Conservation (phyloP, 257 asterid species). For the Nicotiana obtusifolia region DNA sequence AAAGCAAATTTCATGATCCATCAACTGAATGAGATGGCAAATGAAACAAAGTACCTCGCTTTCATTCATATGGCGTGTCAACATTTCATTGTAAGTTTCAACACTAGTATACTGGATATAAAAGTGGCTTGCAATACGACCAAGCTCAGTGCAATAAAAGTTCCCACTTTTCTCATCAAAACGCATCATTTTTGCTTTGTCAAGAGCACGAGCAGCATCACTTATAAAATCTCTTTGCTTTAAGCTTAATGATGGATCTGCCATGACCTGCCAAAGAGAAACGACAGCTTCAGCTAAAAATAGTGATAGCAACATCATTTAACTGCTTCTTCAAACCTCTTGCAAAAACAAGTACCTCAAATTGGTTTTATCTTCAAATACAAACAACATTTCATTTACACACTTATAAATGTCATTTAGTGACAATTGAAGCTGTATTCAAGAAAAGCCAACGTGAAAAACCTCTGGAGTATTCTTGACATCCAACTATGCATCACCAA, state of each 20-base stretch:
- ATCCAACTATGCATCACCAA: neutral
- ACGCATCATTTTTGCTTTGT: slow-evolving; percentile 99
- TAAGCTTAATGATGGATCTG: slow-evolving; percentile 85
- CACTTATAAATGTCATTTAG: neutral
- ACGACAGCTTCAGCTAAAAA: slow-evolving; percentile 12
- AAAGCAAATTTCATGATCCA: neutral
- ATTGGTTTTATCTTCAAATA: neutral
- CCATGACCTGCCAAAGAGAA: slow-evolving; percentile 58
- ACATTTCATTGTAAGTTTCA: slow-evolving; percentile 86
- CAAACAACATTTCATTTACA: neutral
- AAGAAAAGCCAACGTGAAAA: neutral
- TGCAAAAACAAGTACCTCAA: neutral
- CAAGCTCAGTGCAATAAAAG: slow-evolving; percentile 96
- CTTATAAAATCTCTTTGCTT: slow-evolving; percentile 87
- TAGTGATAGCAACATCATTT: neutral
- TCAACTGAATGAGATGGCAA: slow-evolving; percentile 1
- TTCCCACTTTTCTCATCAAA: slow-evolving; percentile 99
- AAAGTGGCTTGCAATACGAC: slow-evolving; percentile 98
- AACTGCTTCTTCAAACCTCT: neutral
- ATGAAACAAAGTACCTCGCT: slow-evolving; percentile 61
- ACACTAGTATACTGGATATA: slow-evolving; percentile 96
- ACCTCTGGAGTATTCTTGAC: neutral
- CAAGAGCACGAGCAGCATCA: slow-evolving; percentile 97
- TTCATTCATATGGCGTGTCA: slow-evolving; percentile 91
- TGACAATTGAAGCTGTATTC: neutral